A percentile compares a stretch with the other conserved stretches of the same genome.
Conservation (phyloP, 441 rosid genomes). For the Capsella rubella region DNA sequence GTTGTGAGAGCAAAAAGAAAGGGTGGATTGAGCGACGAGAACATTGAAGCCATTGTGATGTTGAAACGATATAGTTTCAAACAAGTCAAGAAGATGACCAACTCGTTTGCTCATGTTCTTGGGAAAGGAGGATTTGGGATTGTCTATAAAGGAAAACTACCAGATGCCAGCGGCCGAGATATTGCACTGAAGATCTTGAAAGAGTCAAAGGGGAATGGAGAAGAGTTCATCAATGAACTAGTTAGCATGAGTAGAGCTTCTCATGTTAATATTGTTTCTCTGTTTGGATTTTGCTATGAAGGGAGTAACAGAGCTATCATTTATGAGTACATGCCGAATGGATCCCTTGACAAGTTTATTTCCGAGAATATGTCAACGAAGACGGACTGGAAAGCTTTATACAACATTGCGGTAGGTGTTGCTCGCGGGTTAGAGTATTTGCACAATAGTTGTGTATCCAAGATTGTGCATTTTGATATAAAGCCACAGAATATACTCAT, state of each 20-base stretch:
- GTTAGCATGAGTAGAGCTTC: conserved; percentile 5
- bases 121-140: conserved; percentile 49
- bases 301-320: conserved; percentile 45
- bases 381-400: conserved; percentile 34
- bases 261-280: conserved; percentile 1
- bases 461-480: conserved; percentile 52
- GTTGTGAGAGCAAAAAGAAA: conserved; percentile 24
- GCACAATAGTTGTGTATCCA: conserved; percentile 48
- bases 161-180: conserved; percentile 8
- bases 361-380: conserved; percentile 1
- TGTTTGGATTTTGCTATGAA: conserved; percentile 52
- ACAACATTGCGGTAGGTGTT: conserved; percentile 39
- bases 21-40: neutral
- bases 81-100: conserved; percentile 50
- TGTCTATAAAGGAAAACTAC: conserved; percentile 41
- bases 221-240: conserved; percentile 8
- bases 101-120: conserved; percentile 40
- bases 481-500: conserved; percentile 53
- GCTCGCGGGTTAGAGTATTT: conserved; percentile 54
- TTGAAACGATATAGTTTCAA: conserved; percentile 34
- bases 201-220: neutral
- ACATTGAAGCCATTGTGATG: conserved; percentile 33
- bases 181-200: neutral
- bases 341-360: conserved; percentile 52
- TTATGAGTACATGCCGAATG: conserved; percentile 60